These are phyloP conservation scores for Mrakiaceae sp. DNA, from an alignment of 1,284 basidiomycete species.

Conservation along the genomic window DNA sequence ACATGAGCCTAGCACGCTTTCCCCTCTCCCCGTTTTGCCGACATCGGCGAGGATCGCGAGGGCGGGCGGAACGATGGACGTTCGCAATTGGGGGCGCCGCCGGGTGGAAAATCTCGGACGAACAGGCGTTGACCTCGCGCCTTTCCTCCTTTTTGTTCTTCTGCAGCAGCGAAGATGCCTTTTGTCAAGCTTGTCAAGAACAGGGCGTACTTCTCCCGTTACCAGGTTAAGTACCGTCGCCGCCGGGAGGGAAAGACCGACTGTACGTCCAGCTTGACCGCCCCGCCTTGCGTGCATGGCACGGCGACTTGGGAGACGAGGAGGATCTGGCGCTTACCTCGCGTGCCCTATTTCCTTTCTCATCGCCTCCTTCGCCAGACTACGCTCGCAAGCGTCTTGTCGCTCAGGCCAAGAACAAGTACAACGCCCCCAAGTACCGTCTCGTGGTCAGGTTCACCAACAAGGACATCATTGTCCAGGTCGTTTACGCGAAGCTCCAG, in stretches of 20 bases:
- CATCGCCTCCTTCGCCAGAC: constrained; percentile 42
- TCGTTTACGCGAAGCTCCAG: constrained; percentile 93
- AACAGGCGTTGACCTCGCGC: background rate
- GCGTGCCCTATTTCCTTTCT: too few relatives aligned
- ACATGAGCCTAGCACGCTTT: too few relatives aligned
- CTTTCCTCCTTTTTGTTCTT: background rate
- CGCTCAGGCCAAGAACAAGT: constrained; percentile 99
- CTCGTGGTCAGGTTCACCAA: constrained; percentile 97
- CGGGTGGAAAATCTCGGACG: too few relatives aligned
- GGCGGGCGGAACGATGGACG: too few relatives aligned
- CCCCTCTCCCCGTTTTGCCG: too few relatives aligned
- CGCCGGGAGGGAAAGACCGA: constrained; percentile 97
- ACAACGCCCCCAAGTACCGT: constrained; percentile 97
- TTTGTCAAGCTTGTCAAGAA: constrained; percentile 45
- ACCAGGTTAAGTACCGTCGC: constrained; percentile 94
- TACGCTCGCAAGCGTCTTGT: constrained; percentile 94
- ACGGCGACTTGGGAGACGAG: too few relatives aligned
- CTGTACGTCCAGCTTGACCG: constrained; percentile 45
- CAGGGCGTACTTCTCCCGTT: constrained; percentile 87
- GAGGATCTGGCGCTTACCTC: too few relatives aligned
- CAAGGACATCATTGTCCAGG: constrained; percentile 81
- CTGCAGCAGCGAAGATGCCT: constrained; percentile 32
- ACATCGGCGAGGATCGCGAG: too few relatives aligned
- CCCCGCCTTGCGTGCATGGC: background rate
- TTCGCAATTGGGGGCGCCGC: too few relatives aligned